These are phyloP conservation scores for Diaporthe caulivora DNA, from an alignment of 2,329 filamentous ascomycete genomes.

Conservation along the genomic window DNA sequence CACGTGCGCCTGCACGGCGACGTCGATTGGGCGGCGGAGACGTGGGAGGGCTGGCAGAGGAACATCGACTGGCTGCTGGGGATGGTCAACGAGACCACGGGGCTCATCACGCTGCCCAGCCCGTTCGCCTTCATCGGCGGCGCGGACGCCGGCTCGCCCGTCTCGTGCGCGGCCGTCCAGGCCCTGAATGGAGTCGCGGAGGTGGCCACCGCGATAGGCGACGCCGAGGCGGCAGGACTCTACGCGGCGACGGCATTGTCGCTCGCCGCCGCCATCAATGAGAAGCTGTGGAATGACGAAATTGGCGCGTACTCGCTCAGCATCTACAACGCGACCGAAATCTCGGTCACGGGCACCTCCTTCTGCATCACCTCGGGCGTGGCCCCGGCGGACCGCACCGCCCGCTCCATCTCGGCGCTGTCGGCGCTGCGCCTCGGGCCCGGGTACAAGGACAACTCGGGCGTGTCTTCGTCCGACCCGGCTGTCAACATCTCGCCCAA, in stretches of 20 bases:
- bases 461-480: conserved; percentile 4
- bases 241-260: conserved; percentile 39
- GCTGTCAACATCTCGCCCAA: conserved; percentile 57
- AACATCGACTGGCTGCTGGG: conserved; percentile 39
- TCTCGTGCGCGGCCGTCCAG: conserved; percentile 41
- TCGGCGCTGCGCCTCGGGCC: conserved; percentile 37
- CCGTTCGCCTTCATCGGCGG: conserved; percentile 39
- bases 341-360: conserved; percentile 39
- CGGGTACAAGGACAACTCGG: conserved; percentile 43
- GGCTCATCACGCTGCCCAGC: conserved; percentile 29
- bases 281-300: conserved; percentile 42
- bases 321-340: conserved; percentile 25
- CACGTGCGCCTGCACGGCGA: conserved; percentile 41
- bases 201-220: conserved; percentile 37
- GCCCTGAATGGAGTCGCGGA: conserved; percentile 37
- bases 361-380: conserved; percentile 44
- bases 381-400: conserved; percentile 32
- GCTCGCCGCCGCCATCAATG: conserved; percentile 39
- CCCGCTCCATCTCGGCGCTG: conserved; percentile 38
- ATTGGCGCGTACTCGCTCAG: conserved; percentile 39
- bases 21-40: conserved; percentile 34
- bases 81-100: conserved; percentile 38
- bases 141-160: conserved; percentile 37
- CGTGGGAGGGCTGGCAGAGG: conserved; percentile 40
- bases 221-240: conserved; percentile 45